Conservation (phyloP, 1,284 basidiomycete genomes). For the Heimioporus punctisporus region DNA sequence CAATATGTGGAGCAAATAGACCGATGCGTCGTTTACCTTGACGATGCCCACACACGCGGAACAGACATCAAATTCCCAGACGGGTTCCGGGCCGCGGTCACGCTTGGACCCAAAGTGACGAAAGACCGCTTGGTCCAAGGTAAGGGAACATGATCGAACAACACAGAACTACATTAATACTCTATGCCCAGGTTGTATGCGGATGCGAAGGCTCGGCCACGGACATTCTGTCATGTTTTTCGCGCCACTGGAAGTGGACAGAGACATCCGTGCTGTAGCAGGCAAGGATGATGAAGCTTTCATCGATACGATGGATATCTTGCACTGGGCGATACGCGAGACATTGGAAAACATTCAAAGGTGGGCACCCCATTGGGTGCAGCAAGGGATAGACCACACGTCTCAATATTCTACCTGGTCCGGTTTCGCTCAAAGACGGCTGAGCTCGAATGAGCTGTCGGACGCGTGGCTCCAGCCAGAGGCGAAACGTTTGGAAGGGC, state of each 20-base stretch:
- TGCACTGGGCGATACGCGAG: constrained; percentile 45
- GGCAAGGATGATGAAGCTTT: constrained; percentile 7
- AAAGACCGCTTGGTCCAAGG: not conserved
- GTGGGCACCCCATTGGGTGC: constrained; percentile 43
- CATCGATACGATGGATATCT: constrained; percentile 34
- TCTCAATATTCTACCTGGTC: constrained; percentile 34
- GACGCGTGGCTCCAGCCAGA: constrained; percentile 38
- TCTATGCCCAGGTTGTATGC: not conserved
- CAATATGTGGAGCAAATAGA: constrained; percentile 41
- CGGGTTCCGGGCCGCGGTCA: constrained; percentile 41
- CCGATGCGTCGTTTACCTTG: constrained; percentile 51
- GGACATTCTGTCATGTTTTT: constrained; percentile 23
- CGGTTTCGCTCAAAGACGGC: constrained; percentile 5
- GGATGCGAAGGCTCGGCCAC: not conserved
- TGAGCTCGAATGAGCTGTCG: constrained; percentile 12
- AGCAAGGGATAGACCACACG: constrained; percentile 45
- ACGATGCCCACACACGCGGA: constrained; percentile 56
- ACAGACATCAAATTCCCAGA: constrained; percentile 52
- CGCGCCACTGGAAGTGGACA: constrained; percentile 46
- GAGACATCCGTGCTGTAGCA: constrained; percentile 34
- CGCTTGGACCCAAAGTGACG: not conserved
- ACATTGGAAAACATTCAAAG: constrained; percentile 30
- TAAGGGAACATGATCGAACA: not conserved
- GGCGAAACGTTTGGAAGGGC: constrained; percentile 19
- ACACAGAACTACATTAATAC: not conserved